phyloP scores from a whole-genome alignment of 208 protist genomes.

The Novymonas esmeraldas region DNA sequence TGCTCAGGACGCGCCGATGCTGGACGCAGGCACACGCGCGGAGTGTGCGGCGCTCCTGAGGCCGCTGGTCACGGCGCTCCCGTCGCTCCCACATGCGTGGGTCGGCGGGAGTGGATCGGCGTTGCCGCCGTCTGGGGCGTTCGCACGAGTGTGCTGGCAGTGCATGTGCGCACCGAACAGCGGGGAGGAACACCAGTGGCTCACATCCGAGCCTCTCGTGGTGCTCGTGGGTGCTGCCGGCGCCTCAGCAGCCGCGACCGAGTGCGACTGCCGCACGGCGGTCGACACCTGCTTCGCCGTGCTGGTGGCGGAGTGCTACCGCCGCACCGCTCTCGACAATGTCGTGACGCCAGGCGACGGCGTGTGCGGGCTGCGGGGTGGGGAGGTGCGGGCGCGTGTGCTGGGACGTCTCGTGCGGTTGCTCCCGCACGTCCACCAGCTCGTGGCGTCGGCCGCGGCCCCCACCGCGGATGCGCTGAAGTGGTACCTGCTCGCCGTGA shows the following conservation, averaged over 20 bases:
- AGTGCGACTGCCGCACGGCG: background rate
- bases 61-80: conserved; percentile 19
- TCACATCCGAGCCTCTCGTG: conserved; percentile 24
- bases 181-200: conserved; percentile 21
- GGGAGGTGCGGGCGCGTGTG: conserved; percentile 23
- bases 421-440: conserved; percentile 21
- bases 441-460: conserved; percentile 5
- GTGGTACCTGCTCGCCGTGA: conserved; percentile 44
- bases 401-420: conserved; percentile 44
- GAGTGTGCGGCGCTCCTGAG: conserved; percentile 9
- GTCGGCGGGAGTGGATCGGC: background rate
- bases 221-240: conserved; percentile 22
- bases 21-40: background rate
- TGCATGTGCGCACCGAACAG: conserved; percentile 28
- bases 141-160: conserved; percentile 26
- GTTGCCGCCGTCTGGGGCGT: conserved; percentile 5
- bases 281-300: conserved; percentile 5
- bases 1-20: conserved; percentile 7
- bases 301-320: conserved; percentile 23
- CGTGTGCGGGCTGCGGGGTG: conserved; percentile 17
- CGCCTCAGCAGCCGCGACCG: background rate
- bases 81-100: background rate
- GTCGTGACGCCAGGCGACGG: conserved; percentile 11
- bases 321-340: conserved; percentile 16
- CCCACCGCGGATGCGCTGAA: conserved; percentile 17